phyloP scores from a whole-genome alignment of 176 grass and related monocot genomes.

The Lolium rigidum region DNA sequence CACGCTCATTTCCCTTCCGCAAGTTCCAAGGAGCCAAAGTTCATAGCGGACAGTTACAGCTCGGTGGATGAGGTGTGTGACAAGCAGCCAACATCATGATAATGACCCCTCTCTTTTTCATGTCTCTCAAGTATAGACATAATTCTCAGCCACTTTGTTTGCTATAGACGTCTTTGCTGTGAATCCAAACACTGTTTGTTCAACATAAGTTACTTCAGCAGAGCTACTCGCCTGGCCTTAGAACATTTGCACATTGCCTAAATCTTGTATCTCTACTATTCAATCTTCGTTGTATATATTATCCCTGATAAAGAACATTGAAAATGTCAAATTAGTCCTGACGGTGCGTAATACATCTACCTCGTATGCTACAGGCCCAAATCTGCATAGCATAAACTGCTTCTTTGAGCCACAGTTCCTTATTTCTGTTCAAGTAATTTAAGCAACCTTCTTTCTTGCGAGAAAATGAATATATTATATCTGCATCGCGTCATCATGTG shows the following conservation, averaged over 20 bases:
- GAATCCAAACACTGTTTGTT: constrained; percentile 4
- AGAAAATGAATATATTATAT: background rate
- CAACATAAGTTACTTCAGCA: constrained; percentile 1
- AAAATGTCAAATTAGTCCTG: background rate
- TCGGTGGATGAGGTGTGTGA: constrained; percentile 79
- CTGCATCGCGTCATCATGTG: background rate
- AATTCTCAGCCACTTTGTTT: background rate
- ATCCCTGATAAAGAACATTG: background rate
- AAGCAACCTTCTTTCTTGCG: background rate
- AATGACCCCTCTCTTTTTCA: background rate
- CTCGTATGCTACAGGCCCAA: background rate
- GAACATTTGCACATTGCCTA: background rate
- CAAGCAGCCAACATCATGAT: background rate
- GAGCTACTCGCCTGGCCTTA: background rate
- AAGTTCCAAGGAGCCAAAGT: constrained; percentile 64
- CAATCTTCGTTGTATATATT: too few relatives aligned
- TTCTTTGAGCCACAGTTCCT: background rate
- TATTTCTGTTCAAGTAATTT: constrained; percentile 17
- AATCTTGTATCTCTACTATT: background rate
- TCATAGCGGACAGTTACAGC: constrained; percentile 84
- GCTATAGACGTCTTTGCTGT: background rate
- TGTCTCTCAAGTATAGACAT: background rate
- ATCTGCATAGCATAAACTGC: background rate
- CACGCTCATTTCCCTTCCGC: constrained; percentile 39
- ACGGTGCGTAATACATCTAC: background rate